Evolutionary conservation across 805 yeast species (phyloP).

Genomic region (Yamadazyma ubonensis): DNA sequence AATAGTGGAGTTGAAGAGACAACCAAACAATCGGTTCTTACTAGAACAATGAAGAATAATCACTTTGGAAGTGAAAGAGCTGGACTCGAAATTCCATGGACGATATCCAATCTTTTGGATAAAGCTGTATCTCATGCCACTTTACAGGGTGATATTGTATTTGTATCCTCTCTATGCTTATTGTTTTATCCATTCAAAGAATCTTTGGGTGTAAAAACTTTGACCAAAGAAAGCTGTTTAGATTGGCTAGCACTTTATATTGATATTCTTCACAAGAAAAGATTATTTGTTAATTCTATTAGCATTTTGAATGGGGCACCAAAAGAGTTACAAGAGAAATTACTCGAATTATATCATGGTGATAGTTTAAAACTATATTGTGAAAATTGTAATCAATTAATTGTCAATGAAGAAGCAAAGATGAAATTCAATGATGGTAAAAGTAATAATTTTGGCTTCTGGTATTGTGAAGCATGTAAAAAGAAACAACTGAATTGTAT

Average conservation of each 20-base stretch:
- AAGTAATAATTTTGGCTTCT: slow-evolving; percentile 53
- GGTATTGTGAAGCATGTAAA: slow-evolving; percentile 81
- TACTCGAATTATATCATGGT: slow-evolving; percentile 32
- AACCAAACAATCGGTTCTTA: slow-evolving; percentile 12
- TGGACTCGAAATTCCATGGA: slow-evolving; percentile 50
- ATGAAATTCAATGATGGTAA: slow-evolving; percentile 22
- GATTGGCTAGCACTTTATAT: slow-evolving; percentile 59
- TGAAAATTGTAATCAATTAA: slow-evolving; percentile 55
- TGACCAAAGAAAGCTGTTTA: slow-evolving; percentile 30
- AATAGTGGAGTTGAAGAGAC: slow-evolving; percentile 1
- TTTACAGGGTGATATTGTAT: slow-evolving; percentile 61
- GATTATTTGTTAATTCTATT: slow-evolving; percentile 58
- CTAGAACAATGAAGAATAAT: slow-evolving; percentile 14
- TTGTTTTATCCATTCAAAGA: slow-evolving; percentile 43
- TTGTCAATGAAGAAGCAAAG: slow-evolving; percentile 58
- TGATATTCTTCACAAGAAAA: slow-evolving; percentile 48
- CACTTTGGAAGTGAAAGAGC: slow-evolving; percentile 9
- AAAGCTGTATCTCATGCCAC: slow-evolving; percentile 55
- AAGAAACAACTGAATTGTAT: slow-evolving; percentile 65
- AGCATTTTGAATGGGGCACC: slow-evolving; percentile 49
- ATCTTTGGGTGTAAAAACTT: slow-evolving; percentile 21
- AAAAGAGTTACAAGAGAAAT: slow-evolving; percentile 23
- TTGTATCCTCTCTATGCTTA: slow-evolving; percentile 57
- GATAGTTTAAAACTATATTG: slow-evolving; percentile 54
- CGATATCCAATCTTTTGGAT: slow-evolving; percentile 47